Evolutionary conservation across 257 asterid species (phyloP).

Genomic region (Verbena officinalis): DNA sequence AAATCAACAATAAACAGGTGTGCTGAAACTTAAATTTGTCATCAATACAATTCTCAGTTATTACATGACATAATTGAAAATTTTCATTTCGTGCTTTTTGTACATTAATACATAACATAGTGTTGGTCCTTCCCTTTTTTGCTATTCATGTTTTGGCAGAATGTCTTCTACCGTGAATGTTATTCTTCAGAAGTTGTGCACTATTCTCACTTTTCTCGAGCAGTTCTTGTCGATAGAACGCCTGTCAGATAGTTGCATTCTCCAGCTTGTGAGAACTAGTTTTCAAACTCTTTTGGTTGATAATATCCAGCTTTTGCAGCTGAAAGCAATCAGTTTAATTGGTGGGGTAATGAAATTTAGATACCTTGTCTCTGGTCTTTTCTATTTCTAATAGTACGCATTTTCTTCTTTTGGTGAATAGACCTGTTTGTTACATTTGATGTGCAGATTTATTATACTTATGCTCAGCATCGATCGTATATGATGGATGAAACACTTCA

Average conservation of each 20-base stretch:
- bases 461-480: conserved; percentile 77
- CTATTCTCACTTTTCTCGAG: conserved; percentile 81
- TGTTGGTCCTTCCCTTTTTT: conserved; percentile 27
- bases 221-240: conserved; percentile 84
- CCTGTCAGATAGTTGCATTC: conserved; percentile 91
- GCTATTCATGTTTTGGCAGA: conserved; percentile 44
- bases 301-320: conserved; percentile 89
- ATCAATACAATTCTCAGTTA: background rate
- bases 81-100: background rate
- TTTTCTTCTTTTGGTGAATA: conserved; percentile 36
- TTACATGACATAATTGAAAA: background rate
- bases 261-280: conserved; percentile 90
- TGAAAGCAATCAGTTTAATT: conserved; percentile 87
- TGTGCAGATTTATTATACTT: conserved; percentile 74
- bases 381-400: conserved; percentile 22
- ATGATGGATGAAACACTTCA: conserved; percentile 97
- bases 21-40: conserved; percentile 16
- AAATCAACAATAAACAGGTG: conserved; percentile 76
- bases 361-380: conserved; percentile 32
- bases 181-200: conserved; percentile 93
- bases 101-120: background rate
- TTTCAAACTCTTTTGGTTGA: conserved; percentile 90
- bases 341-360: conserved; percentile 76
- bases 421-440: conserved; percentile 20
- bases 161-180: conserved; percentile 66